Percentiles rank a stretch among this genome's conserved stretches.
phyloP scores from a whole-genome alignment of 2,329 filamentous ascomycete species.

The Colletotrichum ledebouriae region DNA sequence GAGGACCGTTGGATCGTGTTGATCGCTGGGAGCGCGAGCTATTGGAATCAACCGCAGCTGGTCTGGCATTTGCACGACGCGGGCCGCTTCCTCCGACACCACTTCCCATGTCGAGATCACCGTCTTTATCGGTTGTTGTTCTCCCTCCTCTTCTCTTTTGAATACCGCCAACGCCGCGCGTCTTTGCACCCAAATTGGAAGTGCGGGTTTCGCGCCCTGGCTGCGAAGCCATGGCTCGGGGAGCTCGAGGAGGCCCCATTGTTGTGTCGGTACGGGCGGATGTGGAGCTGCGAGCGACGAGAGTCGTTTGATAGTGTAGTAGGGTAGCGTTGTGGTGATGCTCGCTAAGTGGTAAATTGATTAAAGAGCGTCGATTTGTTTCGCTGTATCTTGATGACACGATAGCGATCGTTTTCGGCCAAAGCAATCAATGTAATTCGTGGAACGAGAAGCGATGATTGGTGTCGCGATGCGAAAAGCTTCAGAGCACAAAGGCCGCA shows the following conservation, averaged over 20 bases:
- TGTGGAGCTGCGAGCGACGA: slow-evolving; percentile 1
- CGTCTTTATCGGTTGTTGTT: slow-evolving; percentile 65
- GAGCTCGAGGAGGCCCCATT: slow-evolving; percentile 44
- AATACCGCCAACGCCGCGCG: slow-evolving; percentile 60
- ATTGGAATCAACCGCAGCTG: slow-evolving; percentile 46
- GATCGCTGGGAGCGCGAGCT: slow-evolving; percentile 49
- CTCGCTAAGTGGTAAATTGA: neutral
- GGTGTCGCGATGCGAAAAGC: slow-evolving; percentile 15
- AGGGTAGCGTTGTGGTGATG: slow-evolving; percentile 1
- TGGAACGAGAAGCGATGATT: slow-evolving; percentile 18
- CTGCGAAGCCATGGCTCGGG: slow-evolving; percentile 42
- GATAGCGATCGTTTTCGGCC: neutral
- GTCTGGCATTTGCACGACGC: slow-evolving; percentile 51
- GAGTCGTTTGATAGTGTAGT: neutral
- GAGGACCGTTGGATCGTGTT: slow-evolving; percentile 46
- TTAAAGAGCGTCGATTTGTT: neutral
- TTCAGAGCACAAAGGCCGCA: slow-evolving; percentile 22
- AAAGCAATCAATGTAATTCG: neutral
- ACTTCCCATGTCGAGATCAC: slow-evolving; percentile 70
- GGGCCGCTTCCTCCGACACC: slow-evolving; percentile 45
- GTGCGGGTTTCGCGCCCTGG: slow-evolving; percentile 51
- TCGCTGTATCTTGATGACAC: neutral
- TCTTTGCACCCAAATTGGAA: slow-evolving; percentile 48
- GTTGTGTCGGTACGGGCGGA: neutral
- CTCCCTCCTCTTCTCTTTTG: slow-evolving; percentile 60